Evolutionary conservation across 345 rosid genomes (phyloP), one percentile per base, ranked within the genome.

Genomic region (Psidium guajava): DNA sequence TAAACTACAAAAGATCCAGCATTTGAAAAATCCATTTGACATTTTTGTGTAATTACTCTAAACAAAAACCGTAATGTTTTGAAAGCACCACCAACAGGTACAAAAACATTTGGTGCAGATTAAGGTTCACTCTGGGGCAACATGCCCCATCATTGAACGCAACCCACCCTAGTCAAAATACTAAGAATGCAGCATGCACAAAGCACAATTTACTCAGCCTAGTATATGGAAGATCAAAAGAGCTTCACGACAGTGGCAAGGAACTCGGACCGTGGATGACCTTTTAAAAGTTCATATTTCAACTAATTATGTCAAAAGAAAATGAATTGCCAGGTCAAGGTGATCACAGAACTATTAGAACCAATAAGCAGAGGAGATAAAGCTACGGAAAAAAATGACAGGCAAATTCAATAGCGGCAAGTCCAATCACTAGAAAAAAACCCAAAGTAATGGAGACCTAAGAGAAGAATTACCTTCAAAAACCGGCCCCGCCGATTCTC

Each of bases 401-500:
- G 51, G 15, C 40, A 53, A 55, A 18, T 20, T 77, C 24, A 36
- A 73, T 32, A 10, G 47, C 44, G 6, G 44, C 42, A n/a, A 16
- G 69, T 51, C 54, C 85, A 54, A 64, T 82, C 54, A 22, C 5
- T 77, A n/a, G 3, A 20, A 18, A 2, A 82, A 82, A 42, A 59
- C 50, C 82, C 16, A 86, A 40, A 6, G 50, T 5, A 56, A 51
- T 28, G 54, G 28, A 42, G 32, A 59, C 36, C 73, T 40, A 8
- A 55, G 44, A 21, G 51, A 86, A 9, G 1, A 75, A 5, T 74
- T 89, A 96, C 99, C 98, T 96, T 96, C 89, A 97, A 90, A 90
- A 97, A 97, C 82, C 98, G 95, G 81, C 98, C 99, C 82, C 98
- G 93, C 44, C 99, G 89, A 86, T 97, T 97, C 89, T 97, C 98